These are phyloP conservation scores for Fusarium circinatum DNA, from an alignment of 2,329 filamentous ascomycete genomes.

Conservation along the genomic window DNA sequence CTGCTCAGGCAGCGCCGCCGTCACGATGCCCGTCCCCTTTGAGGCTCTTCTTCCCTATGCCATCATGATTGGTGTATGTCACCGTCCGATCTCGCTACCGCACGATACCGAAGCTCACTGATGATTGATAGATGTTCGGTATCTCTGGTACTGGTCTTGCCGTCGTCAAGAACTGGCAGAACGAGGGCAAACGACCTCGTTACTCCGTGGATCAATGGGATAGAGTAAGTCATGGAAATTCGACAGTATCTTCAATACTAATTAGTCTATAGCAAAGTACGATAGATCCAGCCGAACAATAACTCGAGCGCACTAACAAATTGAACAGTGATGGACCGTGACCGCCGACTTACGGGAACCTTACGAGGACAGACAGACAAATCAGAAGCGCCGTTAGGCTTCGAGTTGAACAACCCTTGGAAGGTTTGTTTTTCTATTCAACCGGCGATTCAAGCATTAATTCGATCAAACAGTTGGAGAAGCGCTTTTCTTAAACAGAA, in stretches of 20 bases:
- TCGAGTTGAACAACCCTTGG: conserved; percentile 72
- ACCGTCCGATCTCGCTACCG: conserved; percentile 5
- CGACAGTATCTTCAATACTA: conserved; percentile 39
- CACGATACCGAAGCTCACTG: conserved; percentile 37
- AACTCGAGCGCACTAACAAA: conserved; percentile 2
- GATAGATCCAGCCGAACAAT: conserved; percentile 15
- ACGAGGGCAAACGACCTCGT: conserved; percentile 69
- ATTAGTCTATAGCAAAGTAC: conserved; percentile 64
- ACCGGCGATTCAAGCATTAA: background rate
- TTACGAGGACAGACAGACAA: conserved; percentile 68
- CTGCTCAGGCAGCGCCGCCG: conserved; percentile 47
- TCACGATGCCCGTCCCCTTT: conserved; percentile 70
- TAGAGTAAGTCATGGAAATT: conserved; percentile 55
- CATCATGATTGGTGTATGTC: conserved; percentile 70
- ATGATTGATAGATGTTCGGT: conserved; percentile 67
- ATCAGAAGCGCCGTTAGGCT: conserved; percentile 65
- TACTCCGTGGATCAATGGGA: conserved; percentile 73
- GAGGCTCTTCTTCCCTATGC: conserved; percentile 72
- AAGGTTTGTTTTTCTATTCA: conserved; percentile 58
- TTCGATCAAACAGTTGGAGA: conserved; percentile 59
- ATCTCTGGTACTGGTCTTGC: conserved; percentile 67
- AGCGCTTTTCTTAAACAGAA: conserved; percentile 57
- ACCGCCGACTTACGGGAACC: conserved; percentile 68
- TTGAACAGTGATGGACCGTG: conserved; percentile 71
- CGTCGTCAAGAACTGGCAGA: conserved; percentile 66